Base-by-base conservation (phyloP, 1,284 basidiomycete species). In the Spongispora temasekensis region DNA sequence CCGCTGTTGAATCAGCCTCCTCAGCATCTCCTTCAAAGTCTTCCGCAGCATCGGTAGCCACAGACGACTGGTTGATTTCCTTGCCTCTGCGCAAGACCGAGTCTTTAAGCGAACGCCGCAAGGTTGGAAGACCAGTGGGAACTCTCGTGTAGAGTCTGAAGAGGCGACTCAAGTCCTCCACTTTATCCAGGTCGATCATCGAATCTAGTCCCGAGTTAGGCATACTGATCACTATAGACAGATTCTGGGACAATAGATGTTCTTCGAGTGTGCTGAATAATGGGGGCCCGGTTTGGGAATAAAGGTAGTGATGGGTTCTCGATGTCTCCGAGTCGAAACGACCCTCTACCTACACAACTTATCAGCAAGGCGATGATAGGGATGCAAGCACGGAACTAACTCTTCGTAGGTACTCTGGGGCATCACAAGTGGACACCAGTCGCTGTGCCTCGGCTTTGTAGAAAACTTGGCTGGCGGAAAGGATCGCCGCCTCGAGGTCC, bases 251-350 rank as follows among this genome's bases (percentile, higher is more conserved):
- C 51, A 99, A 81, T 37, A 99, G 85, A 59, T 89, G 78, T 50
- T 87, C 80, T 72, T 97, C 88, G 17, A 98, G 83, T 55, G 97
- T 90, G 44, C 83, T 79, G 53, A 87, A 86, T 6, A 99, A 81
- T 3, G 89, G 85, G 0, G 78, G 72, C 4, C 85, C 83, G 1
- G 95, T 97, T 59, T 87, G 81, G 2, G 88, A 84, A 23, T 90
- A 89, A 30, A 99, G 83, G 73, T 98, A 99, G 70, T 97, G 91
- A 55, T 92, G 85, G n/a, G 91, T 90, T 34, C 97, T 86, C 32
- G 89, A 88, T 34, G 93, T 87, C 75, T 99, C 97, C 42, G 94
- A 90, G 19, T 86, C 81, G 60, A 99, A 84, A 13, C 95, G 88
- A 56, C 80, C 78, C 75, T 98, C 94, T 23, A 89, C 93, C 93